These are phyloP conservation scores for Exsudoporus frostii DNA, from an alignment of 768 basidiomycete species.

Conservation along the genomic window DNA sequence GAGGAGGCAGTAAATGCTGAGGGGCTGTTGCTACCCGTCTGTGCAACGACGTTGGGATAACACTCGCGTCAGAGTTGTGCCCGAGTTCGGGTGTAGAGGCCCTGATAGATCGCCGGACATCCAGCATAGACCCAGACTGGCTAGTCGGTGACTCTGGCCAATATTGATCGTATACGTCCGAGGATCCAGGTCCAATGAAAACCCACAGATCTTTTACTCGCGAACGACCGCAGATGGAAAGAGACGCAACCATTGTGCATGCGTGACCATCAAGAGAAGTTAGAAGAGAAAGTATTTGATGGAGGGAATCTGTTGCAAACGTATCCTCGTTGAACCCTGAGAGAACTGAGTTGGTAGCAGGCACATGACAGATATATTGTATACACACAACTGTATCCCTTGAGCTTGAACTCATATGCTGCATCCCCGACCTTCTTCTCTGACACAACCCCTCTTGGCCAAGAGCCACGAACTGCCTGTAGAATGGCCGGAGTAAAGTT, in stretches of 20 bases:
- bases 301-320: slow-evolving; percentile 69
- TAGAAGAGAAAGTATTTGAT: slow-evolving; percentile 65
- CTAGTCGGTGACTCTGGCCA: slow-evolving; percentile 36
- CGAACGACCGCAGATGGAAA: slow-evolving; percentile 70
- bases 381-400: slow-evolving; percentile 72
- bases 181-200: slow-evolving; percentile 55
- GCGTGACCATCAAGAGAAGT: slow-evolving; percentile 64
- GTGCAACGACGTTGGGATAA: slow-evolving; percentile 29
- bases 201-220: slow-evolving; percentile 77
- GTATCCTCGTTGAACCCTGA: slow-evolving; percentile 78
- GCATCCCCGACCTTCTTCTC: slow-evolving; percentile 73
- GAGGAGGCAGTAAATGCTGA: slow-evolving; percentile 24
- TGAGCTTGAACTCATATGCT: slow-evolving; percentile 77
- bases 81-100: slow-evolving; percentile 31
- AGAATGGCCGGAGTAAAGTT: slow-evolving; percentile 76
- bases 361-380: slow-evolving; percentile 9
- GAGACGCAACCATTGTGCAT: slow-evolving; percentile 64
- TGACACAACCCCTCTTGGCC: slow-evolving; percentile 76
- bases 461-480: slow-evolving; percentile 72
- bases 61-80: slow-evolving; percentile 19
- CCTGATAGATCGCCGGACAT: slow-evolving; percentile 35
- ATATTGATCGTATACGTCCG: slow-evolving; percentile 28
- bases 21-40: slow-evolving; percentile 30
- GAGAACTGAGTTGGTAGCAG: slow-evolving; percentile 18
- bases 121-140: slow-evolving; percentile 34